Percentiles rank a stretch among this genome's conserved stretches.
These are phyloP conservation scores for Ceratobasidium sp. DNA, from an alignment of 1,284 basidiomycete genomes.

Conservation along the genomic window DNA sequence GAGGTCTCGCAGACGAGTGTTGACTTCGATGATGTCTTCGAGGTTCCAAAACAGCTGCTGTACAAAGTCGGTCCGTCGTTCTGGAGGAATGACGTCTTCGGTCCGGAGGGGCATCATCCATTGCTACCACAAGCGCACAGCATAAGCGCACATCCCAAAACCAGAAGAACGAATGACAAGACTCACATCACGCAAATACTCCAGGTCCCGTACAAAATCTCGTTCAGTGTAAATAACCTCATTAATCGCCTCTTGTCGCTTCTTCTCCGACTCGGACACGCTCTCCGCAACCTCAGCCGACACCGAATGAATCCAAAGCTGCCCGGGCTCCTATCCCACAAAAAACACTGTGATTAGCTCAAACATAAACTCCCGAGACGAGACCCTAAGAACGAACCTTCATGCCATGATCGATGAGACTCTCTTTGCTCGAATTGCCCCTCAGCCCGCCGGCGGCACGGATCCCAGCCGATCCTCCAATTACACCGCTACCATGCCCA, in stretches of 20 bases:
- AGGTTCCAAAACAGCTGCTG: constrained; percentile 99
- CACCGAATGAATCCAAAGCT: constrained; percentile 97
- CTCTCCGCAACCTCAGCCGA: constrained; percentile 93
- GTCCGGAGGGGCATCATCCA: constrained; percentile 89
- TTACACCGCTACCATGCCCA: constrained; percentile 72
- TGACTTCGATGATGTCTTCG: constrained; percentile 92
- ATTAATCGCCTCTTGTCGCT: constrained; percentile 97
- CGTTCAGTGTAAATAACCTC: constrained; percentile 99
- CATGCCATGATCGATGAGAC: constrained; percentile 73
- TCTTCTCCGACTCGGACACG: constrained; percentile 93
- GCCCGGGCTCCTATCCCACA: constrained; percentile 77
- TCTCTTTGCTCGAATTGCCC: constrained; percentile 77
- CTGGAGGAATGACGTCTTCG: constrained; percentile 79
- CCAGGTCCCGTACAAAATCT: constrained; percentile 97
- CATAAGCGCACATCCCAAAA: neutral
- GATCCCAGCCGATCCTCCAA: neutral
- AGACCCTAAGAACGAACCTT: constrained; percentile 60
- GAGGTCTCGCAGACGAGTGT: constrained; percentile 89
- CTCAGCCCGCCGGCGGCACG: constrained; percentile 71
- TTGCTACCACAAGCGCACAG: constrained; percentile 59
- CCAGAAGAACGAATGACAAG: neutral
- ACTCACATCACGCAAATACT: constrained; percentile 91
- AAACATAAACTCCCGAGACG: constrained; percentile 47
- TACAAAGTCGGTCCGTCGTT: constrained; percentile 86
- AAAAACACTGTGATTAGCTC: constrained; percentile 31